phyloP scores from a whole-genome alignment of 768 basidiomycete species.

The Tulasnella calospora region DNA sequence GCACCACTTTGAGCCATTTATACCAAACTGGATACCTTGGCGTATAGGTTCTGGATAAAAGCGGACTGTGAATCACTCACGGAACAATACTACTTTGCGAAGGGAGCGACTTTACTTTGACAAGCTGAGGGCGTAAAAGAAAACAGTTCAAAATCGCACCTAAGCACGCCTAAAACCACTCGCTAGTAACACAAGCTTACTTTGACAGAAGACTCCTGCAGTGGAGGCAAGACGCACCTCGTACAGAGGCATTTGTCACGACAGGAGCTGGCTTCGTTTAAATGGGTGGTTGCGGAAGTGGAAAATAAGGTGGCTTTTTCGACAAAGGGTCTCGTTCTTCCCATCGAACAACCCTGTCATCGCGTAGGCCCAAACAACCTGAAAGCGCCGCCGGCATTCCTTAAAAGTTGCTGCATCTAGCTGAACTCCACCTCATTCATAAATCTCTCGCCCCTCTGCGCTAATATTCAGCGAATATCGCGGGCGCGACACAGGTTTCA shows the following conservation, averaged over 20 bases:
- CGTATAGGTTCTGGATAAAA: neutral
- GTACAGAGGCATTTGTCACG: neutral
- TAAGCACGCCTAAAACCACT: neutral
- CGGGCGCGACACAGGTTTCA: no score
- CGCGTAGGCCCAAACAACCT: neutral
- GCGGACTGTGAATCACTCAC: neutral
- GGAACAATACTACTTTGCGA: neutral
- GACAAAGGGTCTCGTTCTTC: neutral
- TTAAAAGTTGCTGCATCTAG: no score
- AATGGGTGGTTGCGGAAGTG: neutral
- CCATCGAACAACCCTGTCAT: neutral
- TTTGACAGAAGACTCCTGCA: neutral
- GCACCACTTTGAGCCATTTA: neutral
- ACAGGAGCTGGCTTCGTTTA: neutral
- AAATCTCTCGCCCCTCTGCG: no score
- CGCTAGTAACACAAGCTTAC: neutral
- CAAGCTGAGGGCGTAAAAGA: neutral
- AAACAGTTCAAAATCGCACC: no score
- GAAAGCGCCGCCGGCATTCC: neutral
- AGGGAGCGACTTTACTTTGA: neutral
- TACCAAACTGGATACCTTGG: neutral
- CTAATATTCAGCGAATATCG: no score
- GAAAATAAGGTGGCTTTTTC: neutral
- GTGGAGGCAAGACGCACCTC: neutral
- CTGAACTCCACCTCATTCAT: no score